Conservation (phyloP, 257 asterid genomes). For the Linderniella brevidens region DNA sequence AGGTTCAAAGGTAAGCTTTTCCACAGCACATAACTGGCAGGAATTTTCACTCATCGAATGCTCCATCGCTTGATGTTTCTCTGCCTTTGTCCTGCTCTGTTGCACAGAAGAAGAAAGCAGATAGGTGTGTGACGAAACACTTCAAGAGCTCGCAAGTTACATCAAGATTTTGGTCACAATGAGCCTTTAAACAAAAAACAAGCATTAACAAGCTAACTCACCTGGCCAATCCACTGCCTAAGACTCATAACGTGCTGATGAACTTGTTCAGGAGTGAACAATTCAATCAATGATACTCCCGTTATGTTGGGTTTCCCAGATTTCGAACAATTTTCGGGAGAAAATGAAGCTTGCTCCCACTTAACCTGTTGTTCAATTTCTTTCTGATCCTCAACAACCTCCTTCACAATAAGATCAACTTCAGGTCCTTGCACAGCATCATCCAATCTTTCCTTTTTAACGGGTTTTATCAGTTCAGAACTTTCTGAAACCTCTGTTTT, state of each 20-base stretch:
- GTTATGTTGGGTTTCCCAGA: constrained; percentile 55
- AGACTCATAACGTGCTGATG: constrained; percentile 74
- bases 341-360: constrained; percentile 18
- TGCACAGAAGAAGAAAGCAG: constrained; percentile 11
- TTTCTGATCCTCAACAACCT: constrained; percentile 23
- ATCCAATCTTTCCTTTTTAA: constrained; percentile 19
- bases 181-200: too few relatives aligned
- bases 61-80: constrained; percentile 91
- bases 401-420: constrained; percentile 20
- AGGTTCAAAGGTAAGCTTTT: constrained; percentile 92
- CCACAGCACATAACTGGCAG: constrained; percentile 97
- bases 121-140: not conserved
- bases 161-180: not conserved
- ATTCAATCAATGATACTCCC: constrained; percentile 56
- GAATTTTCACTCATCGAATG: constrained; percentile 82
- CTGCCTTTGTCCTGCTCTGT: constrained; percentile 92
- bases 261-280: constrained; percentile 93
- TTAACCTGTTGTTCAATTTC: constrained; percentile 23
- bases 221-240: constrained; percentile 99
- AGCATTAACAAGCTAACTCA: constrained; percentile 13
- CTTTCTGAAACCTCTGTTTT: constrained; percentile 37
- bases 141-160: not conserved
- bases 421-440: constrained; percentile 17
- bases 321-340: constrained; percentile 36
- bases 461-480: constrained; percentile 30